Base-by-base conservation (phyloP, 2,329 filamentous ascomycete species). In the Penicillium janthinellum region DNA sequence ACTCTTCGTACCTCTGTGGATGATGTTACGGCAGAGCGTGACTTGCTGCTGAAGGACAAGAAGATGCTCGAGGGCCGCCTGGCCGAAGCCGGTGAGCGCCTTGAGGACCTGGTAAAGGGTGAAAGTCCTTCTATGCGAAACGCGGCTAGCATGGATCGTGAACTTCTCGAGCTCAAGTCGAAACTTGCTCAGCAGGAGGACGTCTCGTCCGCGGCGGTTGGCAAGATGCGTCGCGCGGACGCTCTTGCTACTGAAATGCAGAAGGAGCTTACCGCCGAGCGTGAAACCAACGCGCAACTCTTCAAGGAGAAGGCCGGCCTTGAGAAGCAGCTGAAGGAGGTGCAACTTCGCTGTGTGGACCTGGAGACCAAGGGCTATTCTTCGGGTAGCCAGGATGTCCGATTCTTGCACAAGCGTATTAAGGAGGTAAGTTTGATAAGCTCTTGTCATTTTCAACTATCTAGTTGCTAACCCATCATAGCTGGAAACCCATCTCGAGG, bases 361-460 rank as follows among this genome's bases (percentile, higher is more conserved):
- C 83, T 98, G 8, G 94, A 99, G 80, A 98, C 95, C 45, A 98
- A 98, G 82, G 92, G 93, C 55, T 98, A 96, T 78, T 95, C 93
- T 20, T 96, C 89, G 65, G 91, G 91, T 25, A 96, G 93, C 75
- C 92, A 96, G 70, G 94, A 98, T 77, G 91, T 98, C 67, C 90
- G 95, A 71, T 98, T 97, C 81, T 79, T 98, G 70, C 91, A 97
- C 78, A 94, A 92, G 72, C 87, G 94, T 53, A 92, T 99, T 66
- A 92, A 97, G 80, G 94, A 98, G 85, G 93, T 96, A 83, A 84
- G 86, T 38, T 25, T n/a, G 8, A 37, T 2, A 14, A 12, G 12
- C 10, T 45, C 5, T 15, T 20, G 22, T 12, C 15, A 20, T 14
- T n/a, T 11, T 10, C 1, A 28, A 17, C 10, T 14, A 12, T 8